A percentile compares a stretch with the other conserved stretches of the same genome.
Conservation (phyloP, 2,329 filamentous ascomycete species). For the Trichophyton rubrum region DNA sequence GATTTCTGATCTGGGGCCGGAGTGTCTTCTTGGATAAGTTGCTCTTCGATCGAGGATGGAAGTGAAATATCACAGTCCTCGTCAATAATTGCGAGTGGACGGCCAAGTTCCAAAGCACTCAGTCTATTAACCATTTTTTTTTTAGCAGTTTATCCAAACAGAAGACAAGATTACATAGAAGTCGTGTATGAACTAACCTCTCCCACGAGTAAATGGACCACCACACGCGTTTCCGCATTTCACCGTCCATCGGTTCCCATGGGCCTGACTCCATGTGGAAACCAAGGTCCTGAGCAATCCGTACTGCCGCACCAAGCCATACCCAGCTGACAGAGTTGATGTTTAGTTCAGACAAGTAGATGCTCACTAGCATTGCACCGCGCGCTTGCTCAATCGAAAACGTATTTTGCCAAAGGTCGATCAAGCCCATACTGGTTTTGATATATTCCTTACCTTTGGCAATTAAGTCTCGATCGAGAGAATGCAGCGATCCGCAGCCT, state of each 20-base stretch:
- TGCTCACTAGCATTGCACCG: constrained; percentile 57
- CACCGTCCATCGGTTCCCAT: constrained; percentile 63
- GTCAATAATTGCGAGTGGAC: constrained; percentile 73
- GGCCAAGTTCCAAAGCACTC: constrained; percentile 65
- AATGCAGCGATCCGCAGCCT: constrained; percentile 69
- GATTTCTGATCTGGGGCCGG: constrained; percentile 40
- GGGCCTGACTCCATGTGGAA: constrained; percentile 63
- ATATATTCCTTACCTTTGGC: constrained; percentile 54
- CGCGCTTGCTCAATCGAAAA: constrained; percentile 64
- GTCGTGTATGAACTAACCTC: constrained; percentile 41
- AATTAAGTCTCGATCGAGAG: constrained; percentile 43
- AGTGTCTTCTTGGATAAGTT: constrained; percentile 42
- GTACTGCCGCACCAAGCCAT: constrained; percentile 69
- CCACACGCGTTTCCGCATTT: constrained; percentile 82
- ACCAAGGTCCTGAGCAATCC: constrained; percentile 71
- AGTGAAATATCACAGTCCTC: constrained; percentile 74
- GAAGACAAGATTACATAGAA: not conserved
- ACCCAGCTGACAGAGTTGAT: constrained; percentile 73
- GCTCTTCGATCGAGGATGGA: constrained; percentile 69
- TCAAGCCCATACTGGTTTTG: constrained; percentile 54
- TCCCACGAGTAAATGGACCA: constrained; percentile 90
- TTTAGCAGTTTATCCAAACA: constrained; percentile 7
- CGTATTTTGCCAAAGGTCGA: constrained; percentile 73
- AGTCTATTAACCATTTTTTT: constrained; percentile 39
- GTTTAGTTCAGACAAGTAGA: constrained; percentile 78